These are phyloP conservation scores for Lichtheimia ornata DNA, from an alignment of 371 early-diverging fungal species.

Conservation along the genomic window DNA sequence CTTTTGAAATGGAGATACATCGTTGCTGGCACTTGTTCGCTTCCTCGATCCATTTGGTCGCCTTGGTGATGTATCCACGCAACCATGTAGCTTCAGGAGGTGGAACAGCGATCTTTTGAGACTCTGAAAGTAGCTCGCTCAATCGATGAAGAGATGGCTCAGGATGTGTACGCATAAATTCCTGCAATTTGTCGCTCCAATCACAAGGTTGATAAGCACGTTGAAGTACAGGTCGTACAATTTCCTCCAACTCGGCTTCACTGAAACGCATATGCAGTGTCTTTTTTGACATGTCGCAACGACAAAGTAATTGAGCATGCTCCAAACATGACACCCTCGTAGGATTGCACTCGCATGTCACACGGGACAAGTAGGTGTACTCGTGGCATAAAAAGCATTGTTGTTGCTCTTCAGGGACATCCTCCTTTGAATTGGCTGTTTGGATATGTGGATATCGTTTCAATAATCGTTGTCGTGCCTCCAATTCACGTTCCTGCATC, in stretches of 20 bases:
- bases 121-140: slow-evolving; percentile 48
- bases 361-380: slow-evolving; percentile 71
- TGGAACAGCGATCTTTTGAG: slow-evolving; percentile 41
- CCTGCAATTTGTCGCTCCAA: slow-evolving; percentile 45
- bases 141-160: slow-evolving; percentile 57
- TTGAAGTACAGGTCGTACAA: slow-evolving; percentile 26
- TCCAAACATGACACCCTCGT: slow-evolving; percentile 63
- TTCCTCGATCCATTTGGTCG: slow-evolving; percentile 21
- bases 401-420: slow-evolving; percentile 53
- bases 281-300: slow-evolving; percentile 45
- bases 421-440: slow-evolving; percentile 30
- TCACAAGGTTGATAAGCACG: slow-evolving; percentile 28
- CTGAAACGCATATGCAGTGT: slow-evolving; percentile 53
- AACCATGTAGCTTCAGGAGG: slow-evolving; percentile 17
- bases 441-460: slow-evolving; percentile 34
- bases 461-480: slow-evolving; percentile 51
- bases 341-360: slow-evolving; percentile 64
- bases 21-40: slow-evolving; percentile 11
- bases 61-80: slow-evolving; percentile 17
- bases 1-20: slow-evolving; percentile 7
- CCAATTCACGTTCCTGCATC: slow-evolving; percentile 61
- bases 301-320: slow-evolving; percentile 60
- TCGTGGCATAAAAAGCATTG: slow-evolving; percentile 75
- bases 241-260: slow-evolving; percentile 50
- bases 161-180: slow-evolving; percentile 39